Base-by-base conservation (phyloP, 495 filamentous ascomycete species). In the Penicillium steckii region DNA sequence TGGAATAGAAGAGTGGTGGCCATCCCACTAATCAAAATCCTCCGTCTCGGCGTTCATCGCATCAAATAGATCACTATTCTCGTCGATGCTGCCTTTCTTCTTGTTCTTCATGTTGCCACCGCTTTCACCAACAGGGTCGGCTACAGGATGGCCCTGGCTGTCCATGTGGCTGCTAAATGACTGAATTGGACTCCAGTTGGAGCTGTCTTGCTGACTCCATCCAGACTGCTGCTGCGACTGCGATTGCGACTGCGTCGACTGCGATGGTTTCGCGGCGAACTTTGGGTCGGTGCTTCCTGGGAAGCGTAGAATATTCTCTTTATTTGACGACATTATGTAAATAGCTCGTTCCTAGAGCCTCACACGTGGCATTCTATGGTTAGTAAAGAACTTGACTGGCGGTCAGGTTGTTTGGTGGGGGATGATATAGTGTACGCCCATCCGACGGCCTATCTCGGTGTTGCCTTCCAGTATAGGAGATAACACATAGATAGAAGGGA, bases 311-410 rank as follows among this genome's bases (percentile, higher is more conserved):
- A 58, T 44, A n/a, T 53, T 69, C 9, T 62, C 64, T 49, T 57
- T 61, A 53, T 69, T 69, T n/a, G 63, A 61, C 23, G 68, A 56
- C 68, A 71, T 71, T 17, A n/a, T 64, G 52, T 17, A n/a, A n/a
- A n/a, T n/a, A 33, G 42, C 32, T 24, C 9, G 4, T 2, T n/a
- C 27, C 26, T 18, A 26, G 32, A 13, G n/a, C n/a, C n/a, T n/a
- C n/a, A n/a, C n/a, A n/a, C n/a, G n/a, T n/a, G n/a, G n/a, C n/a
- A n/a, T n/a, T n/a, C n/a, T n/a, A n/a, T n/a, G n/a, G n/a, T n/a
- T n/a, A n/a, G n/a, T n/a, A n/a, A n/a, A n/a, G n/a, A n/a, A n/a
- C n/a, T n/a, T n/a, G n/a, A n/a, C n/a, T n/a, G n/a, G n/a, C n/a
- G n/a, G n/a, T n/a, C n/a, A n/a, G n/a, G n/a, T n/a, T n/a, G n/a